A percentile compares a stretch with the other conserved stretches of the same genome.
phyloP scores from a whole-genome alignment of 805 yeast species.

The Metschnikowia amazonensis region DNA sequence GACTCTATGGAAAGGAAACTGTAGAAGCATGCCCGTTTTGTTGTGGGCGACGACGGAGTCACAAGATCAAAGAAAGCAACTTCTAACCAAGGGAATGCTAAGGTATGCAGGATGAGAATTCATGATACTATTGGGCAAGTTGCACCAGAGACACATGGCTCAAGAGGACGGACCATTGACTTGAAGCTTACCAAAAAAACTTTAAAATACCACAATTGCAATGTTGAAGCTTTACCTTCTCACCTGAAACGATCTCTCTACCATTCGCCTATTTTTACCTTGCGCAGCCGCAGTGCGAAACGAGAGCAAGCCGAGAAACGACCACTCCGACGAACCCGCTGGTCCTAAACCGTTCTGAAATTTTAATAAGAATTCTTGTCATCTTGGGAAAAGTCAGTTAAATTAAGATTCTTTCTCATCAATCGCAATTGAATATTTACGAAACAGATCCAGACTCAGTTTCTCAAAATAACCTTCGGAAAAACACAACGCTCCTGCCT shows the following conservation, averaged over 20 bases:
- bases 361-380: not conserved
- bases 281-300: not conserved
- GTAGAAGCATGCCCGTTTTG: not conserved
- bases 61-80: not conserved
- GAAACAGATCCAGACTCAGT: not conserved
- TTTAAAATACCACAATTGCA: not conserved
- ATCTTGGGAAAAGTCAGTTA: not conserved
- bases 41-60: not conserved
- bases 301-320: slow-evolving; percentile 1
- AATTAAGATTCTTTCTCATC: not conserved
- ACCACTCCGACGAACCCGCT: not conserved
- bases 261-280: not conserved
- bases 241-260: not conserved
- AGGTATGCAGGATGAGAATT: not conserved
- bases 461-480: not conserved
- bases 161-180: not conserved
- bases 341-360: not conserved
- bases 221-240: not conserved
- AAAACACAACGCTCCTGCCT: slow-evolving; percentile 5
- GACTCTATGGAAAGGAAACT: not conserved
- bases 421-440: not conserved
- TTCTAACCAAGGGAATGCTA: not conserved
- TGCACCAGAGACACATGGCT: not conserved
- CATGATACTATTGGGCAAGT: not conserved
- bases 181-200: not conserved